Evolutionary conservation across 2,329 filamentous ascomycete species (phyloP), one percentile per base, ranked within the genome.

Genomic region (Exophiala aquamarina): DNA sequence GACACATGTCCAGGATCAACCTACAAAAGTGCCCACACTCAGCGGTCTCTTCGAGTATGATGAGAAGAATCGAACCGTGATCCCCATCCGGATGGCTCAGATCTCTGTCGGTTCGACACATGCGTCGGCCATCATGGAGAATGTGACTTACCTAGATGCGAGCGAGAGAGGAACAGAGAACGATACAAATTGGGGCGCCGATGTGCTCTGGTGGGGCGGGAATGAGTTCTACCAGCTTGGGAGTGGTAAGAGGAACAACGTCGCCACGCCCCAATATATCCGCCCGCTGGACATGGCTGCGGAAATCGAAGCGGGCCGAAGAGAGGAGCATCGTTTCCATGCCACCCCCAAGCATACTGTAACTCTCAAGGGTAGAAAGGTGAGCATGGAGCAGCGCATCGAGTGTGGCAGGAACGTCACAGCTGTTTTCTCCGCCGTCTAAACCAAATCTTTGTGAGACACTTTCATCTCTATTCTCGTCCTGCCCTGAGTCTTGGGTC

Each of bases 191-290:
- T 95, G 84, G 81, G 93, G 93, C 39, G 83, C 86, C 3, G 93
- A 97, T 64, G 84, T 91, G 21, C 66, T 97, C 1, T 94, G 89
- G 75, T 98, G 91, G 89, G 93, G 93, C 52, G 89, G 89, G 43
- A 98, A 97, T 61, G 91, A 97, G 70, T 81, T 85, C 64, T 96
- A 87, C 67, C 93, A 98, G 69, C 79, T 98, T 19, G 93, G 93
- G 10, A 96, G 87, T 1, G 91, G 93, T 20, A 94, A 87, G 73
- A 75, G 92, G 52, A 93, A 82, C 61, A 97, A 97, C 62, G 63
- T 87, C 8, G 80, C 81, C 42, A 76, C 78, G 10, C 93, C 93
- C 1, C 76, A 77, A 2, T 92, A 95, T 63, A 89, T 96, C 43
- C 81, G 82, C 23, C 86, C 89, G 11, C 67, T 92, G 33, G 89